Base-by-base conservation (phyloP, 2,329 filamentous ascomycete species). In the Myriosclerotinia duriaeana region DNA sequence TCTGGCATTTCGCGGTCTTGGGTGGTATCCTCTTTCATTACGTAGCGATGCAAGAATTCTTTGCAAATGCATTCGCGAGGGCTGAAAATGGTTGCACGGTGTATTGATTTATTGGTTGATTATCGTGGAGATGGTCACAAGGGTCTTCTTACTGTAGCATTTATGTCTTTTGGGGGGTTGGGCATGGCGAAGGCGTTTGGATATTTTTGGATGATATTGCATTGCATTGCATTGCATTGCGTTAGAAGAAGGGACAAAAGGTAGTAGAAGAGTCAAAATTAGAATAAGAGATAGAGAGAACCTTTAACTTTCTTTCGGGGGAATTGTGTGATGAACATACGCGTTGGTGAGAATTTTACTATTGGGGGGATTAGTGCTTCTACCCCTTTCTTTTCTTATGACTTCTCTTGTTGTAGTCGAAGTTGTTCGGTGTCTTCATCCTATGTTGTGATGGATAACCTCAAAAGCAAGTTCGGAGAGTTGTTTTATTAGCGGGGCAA, bases 21-120 rank as follows among this genome's bases (percentile, higher is more conserved):
- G 92, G 93, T 20, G 95, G 95, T 14, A 99, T 99, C 67, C 79
- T 98, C n/a, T 98, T 97, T 77, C 95, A 99, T 78, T 99, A 98
- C 79, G 84, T 85, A 30, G 95, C 95, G 22, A 97, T 99, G 94
- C 91, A 97, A 78, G 86, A 93, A 66, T 95, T 99, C 78, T 99
- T 99, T 75, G 84, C 89, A 5, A 85, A 84, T 52, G 91, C 91
- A 14, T 94, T 94, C 78, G 79, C 82, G 71, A 84, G 89, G 68
- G 90, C 89, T 0, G 68, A 72, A 48, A 74, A 74, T 65, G 75
- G 73, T 2, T 77, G 75, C 69, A 70, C 71, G 14, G 12, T 66
- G 36, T 74, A 72, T 66, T 74, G 60, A 71, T 66, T 53, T 17
- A 20, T 53, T 40, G 22, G 11, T 58, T 36, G 22, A 26, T 60